Percentiles rank a stretch among this genome's conserved stretches.
Conservation (phyloP, 129 eudicot genomes). For the Artemisia tridentata region DNA sequence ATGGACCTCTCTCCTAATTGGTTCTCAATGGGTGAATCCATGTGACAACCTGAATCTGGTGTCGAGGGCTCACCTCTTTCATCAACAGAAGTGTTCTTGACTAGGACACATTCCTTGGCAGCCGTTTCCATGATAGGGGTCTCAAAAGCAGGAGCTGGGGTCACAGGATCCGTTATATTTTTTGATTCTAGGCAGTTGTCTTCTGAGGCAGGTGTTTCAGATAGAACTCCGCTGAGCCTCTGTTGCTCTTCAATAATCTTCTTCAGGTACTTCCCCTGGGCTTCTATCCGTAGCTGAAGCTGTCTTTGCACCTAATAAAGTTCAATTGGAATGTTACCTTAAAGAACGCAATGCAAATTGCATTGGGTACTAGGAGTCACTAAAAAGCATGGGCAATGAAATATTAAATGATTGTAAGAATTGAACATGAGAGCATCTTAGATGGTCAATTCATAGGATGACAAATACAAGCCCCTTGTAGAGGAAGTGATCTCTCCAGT, state of each 20-base stretch:
- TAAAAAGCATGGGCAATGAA: no score
- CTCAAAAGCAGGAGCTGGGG: conserved; percentile 38
- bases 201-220: conserved; percentile 42
- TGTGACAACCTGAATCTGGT: conserved; percentile 57
- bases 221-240: conserved; percentile 56
- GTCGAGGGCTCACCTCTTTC: conserved; percentile 62
- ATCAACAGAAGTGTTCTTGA: conserved; percentile 37
- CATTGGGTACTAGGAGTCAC: no score
- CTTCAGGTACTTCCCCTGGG: conserved; percentile 83
- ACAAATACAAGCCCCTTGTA: no score
- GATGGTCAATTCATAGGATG: no score
- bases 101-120: conserved; percentile 20
- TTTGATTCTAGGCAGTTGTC: conserved; percentile 41
- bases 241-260: conserved; percentile 87
- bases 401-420: no score
- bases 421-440: no score
- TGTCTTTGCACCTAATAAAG: conserved; percentile 69
- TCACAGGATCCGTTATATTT: conserved; percentile 43
- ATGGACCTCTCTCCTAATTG: conserved; percentile 31
- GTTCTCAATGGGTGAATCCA: conserved; percentile 29
- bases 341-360: neutral
- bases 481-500: neutral
- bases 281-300: conserved; percentile 79
- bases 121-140: conserved; percentile 30
- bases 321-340: conserved; percentile 1